Evolutionary conservation across 2,329 filamentous ascomycete genomes (phyloP), one percentile per base, ranked within the genome.

Genomic region (Botrytis cinerea): DNA sequence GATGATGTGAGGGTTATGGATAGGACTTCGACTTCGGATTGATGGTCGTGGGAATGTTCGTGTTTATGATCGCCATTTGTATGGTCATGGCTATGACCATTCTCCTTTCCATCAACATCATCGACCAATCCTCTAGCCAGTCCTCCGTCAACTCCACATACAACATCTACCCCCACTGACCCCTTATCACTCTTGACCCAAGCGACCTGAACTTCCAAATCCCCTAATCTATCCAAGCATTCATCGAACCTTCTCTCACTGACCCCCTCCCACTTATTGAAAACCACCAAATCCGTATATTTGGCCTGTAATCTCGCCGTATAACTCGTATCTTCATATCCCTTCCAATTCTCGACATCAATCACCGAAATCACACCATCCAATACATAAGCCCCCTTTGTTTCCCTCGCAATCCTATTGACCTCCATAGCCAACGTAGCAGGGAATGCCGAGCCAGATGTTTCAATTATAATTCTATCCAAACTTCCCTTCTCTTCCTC

Each of bases 401-500:
- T 88, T 73, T 90, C 87, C 20, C 85, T 82, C 25, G 86, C 83
- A 2, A 92, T 80, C 2, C 91, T 84, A 76, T 92, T 93, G 2
- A 93, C 88, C 79, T 93, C 91, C 87, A 93, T 90, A 1, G 90
- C 90, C 32, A 93, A 82, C 2, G 91, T 92, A 1, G 91, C 88
- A 0, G 91, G 91, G 78, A 88, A 88, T 4, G 81, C 81, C 43
- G 75, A 78, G 0, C 96, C 96, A 57, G 90, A 93, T 3, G 96
- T 99, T 86, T 99, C 96, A 81, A 99, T 91, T 70, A 99, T 90
- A 82, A 99, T 96, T 72, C 96, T 89, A 81, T 98, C 93, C 0
- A 94, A 72, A 25, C 25, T 73, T 48, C 86, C 82, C 22, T 81
- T 82, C 38, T 84, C 40, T 20, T 61, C 54, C 16, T 51, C 8